Base-by-base conservation (phyloP, 2,329 filamentous ascomycete genomes). In the Penicillium sp. region DNA sequence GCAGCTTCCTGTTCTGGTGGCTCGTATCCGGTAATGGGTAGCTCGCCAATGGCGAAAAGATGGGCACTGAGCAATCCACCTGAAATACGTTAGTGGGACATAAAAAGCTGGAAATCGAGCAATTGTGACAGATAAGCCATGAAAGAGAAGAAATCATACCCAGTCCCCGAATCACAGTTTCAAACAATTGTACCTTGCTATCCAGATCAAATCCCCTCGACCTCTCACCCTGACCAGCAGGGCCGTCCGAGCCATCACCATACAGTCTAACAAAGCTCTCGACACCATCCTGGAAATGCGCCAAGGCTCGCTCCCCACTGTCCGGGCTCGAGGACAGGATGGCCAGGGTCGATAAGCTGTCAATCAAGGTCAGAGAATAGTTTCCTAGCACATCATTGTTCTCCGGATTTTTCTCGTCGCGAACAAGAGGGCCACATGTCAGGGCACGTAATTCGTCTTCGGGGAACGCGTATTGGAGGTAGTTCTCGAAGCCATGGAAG, bases 151-250 rank as follows among this genome's bases (percentile, higher is more conserved):
- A 12, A 28, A 26, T 22, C 71, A 54, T 67, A 76, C 74, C 74
- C 52, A 77, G 84, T 16, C 93, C 94, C 56, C 94, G 84, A 64
- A 99, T 99, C 35, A 96, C 93, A 0, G 93, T 97, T 78, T 99
- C 94, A 69, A 99, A 99, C 37, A 99, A 91, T 76, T 99, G 93
- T 2, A 99, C 94, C 75, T 97, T 99, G 77, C 92, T 96, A 74
- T 99, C 93, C 38, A 96, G 79, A 73, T 99, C 91, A 67, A 99
- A 99, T 0, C 91, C 94, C 52, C 86, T 83, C 4, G 87, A 86
- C 61, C 91, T 82, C 55, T 82, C 79, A 4, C 93, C 93, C 67
- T 84, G 81, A 7, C 89, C 90, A 5, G 81, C 80, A 14, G 83
- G 79, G 3, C 89, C 88, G 9, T 80, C 75, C 30, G 85, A 86